Evolutionary conservation across 169 alveolate species (phyloP), one percentile per base, ranked within the genome.

Genomic region (Neospora caninum): DNA sequence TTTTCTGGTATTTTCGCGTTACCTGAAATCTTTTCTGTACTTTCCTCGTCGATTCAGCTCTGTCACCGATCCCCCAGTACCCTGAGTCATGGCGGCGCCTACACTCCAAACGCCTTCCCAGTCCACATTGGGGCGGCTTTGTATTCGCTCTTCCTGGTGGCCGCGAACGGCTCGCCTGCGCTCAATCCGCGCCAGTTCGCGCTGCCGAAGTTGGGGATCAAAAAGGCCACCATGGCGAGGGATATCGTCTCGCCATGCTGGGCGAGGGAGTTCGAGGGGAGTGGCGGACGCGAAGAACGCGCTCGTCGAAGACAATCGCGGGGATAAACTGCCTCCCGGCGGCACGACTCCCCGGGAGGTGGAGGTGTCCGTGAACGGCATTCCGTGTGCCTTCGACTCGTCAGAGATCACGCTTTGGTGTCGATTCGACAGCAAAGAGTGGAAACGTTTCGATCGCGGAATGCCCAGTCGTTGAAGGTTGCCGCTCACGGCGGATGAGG

Each of bases 151-250:
- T 1, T 36, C 89, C 89, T 41, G 89, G 38, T 43, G 89, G 67
- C 0, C 0, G 31, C 39, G 67, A 82, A 0, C 42, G 64, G 54
- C 64, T 41, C 41, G 31, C 25, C 64, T 38, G 16, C 89, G 89
- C 38, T 82, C 89, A 10, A 41, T 22, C 18, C 31, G 67, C 22
- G 67, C 89, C 53, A 82, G 64, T 9, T 82, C 89, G 36, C 39
- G 89, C 53, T 18, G 64, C 34, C 89, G 53, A 4, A 82, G 89
- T 1, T 82, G 89, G 16, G 89, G 89, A 82, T 82, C 67, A 43
- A 82, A 82, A 20, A 82, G 67, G 89, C 89, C 64, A 0, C 89
- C 38, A 29, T 7, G 13, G 25, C 53, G 2, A 31, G 69, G n/a
- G 4, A 4, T 20, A 36, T 16, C 89, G 38, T 38, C 89, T 27